Conservation (phyloP, 2,329 filamentous ascomycete species). For the Dothideomycetes sp. region DNA sequence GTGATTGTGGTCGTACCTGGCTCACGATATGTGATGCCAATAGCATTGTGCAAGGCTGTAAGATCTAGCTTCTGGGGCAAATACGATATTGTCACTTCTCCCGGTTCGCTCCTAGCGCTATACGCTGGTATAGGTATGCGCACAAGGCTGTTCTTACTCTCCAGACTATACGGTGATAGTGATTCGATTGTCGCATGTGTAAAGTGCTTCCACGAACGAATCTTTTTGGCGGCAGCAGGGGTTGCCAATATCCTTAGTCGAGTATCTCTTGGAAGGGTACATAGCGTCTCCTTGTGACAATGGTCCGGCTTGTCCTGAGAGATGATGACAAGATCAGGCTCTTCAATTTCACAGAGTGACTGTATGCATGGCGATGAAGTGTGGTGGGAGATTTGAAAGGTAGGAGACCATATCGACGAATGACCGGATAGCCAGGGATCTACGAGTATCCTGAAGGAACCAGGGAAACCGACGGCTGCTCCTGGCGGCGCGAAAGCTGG, state of each 20-base stretch:
- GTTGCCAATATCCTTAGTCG: constrained; percentile 56
- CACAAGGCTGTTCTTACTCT: constrained; percentile 28
- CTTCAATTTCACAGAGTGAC: constrained; percentile 42
- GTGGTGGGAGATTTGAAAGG: constrained; percentile 50
- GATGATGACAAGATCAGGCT: constrained; percentile 46
- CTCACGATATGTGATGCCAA: constrained; percentile 62
- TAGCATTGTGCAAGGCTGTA: constrained; percentile 51
- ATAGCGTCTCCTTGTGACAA: constrained; percentile 58
- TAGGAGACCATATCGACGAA: constrained; percentile 48
- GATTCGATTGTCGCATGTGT: constrained; percentile 35
- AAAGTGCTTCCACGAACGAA: constrained; percentile 60
- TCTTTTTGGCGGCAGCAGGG: constrained; percentile 52
- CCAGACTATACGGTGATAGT: constrained; percentile 31
- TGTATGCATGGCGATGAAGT: constrained; percentile 45
- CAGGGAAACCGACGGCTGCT: constrained; percentile 28
- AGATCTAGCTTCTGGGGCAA: constrained; percentile 51
- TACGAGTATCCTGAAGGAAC: constrained; percentile 55
- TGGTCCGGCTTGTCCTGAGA: constrained; percentile 57
- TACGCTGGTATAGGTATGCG: constrained; percentile 45
- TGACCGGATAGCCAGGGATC: constrained; percentile 60
- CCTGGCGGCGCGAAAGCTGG: constrained; percentile 36
- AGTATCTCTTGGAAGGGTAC: constrained; percentile 45
- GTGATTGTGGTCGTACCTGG: constrained; percentile 33
- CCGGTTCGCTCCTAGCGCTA: constrained; percentile 41
- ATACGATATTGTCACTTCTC: constrained; percentile 62